Base-by-base conservation (phyloP, 176 grass and related monocot species). In the Aegilops tauschii region DNA sequence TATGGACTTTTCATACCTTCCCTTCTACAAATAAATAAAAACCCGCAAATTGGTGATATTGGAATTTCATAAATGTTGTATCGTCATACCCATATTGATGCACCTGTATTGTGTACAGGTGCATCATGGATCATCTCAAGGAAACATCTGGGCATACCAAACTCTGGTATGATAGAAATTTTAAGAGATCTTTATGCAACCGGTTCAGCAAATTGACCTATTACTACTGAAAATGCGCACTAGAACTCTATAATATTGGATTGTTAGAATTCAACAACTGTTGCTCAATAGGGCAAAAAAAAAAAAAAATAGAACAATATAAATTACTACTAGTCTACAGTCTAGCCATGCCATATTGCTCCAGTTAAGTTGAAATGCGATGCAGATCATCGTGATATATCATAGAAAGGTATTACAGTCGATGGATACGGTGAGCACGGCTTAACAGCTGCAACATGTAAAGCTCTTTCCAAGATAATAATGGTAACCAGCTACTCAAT, bases 401-500 rank as follows among this genome's bases (percentile, higher is more conserved):
- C 61, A 30, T 21, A 80, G 36, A 44, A 18, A 12, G 39, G n/a
- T 31, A 47, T 18, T 11, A 31, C 44, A 68, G 21, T 70, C 18
- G 23, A 52, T 52, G 16, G 16, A 31, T 29, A 50, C 1, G 21
- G 23, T 29, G n/a, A 54, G 47, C 25, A 37, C 49, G 12, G 11
- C 16, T 70, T 18, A 52, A 44, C 5, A 42, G 69, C 39, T 40
- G 23, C 12, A 37, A 47, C 65, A 52, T 54, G 29, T 37, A 14
- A 80, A 42, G 12, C 10, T 58, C 42, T 56, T 56, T 56, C 29
- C 20, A 82, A 70, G 47, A 32, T 82, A 71, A 82, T 58, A 82
- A 13, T 27, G 5, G 12, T 12, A 58, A 70, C 54, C 45, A 56
- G 31, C 31, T 10, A 37, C 11, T 58, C 29, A 27, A 31, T 17